Evolutionary conservation across 371 early-diverging fungal species (phyloP), one percentile per base, ranked within the genome.

Genomic region (Mortierella sp.): DNA sequence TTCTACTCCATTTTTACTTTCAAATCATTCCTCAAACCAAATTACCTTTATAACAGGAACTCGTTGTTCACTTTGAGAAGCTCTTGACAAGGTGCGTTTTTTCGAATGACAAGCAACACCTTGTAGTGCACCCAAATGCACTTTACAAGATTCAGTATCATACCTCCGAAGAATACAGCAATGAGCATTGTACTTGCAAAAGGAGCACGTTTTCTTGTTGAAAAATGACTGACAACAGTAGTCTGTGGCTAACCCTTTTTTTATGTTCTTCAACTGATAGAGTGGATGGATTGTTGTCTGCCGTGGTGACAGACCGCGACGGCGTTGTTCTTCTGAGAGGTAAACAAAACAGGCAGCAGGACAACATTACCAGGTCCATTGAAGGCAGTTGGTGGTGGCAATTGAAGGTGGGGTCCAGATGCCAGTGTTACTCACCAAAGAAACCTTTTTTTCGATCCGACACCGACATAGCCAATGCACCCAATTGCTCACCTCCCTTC

Each of bases 231-330:
- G 19, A 38, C 71, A 21, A 38, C 71, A 28, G 14, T 11, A 34
- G 50, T 52, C 72, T 31, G 50, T 65, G n/a, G 50, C 19, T 42
- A 10, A 31, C 44, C 3, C 0, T 70, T 19, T 2, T 47, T 45
- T 42, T 31, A 11, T 45, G 19, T 44, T 50, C 28, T 38, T 63
- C 45, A 14, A 28, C 26, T 28, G 44, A 44, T 76, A 89, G 89
- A 58, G 83, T 89, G 8, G 89, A 91, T 73, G 93, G 93, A 9
- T 87, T 94, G 19, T 81, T 91, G 76, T 90, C 91, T 10, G 92
- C 92, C 10, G 81, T 92, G 52, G 88, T 94, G 0, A 94, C 93
- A 13, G 94, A 94, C 76, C 81, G 91, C 78, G 94, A 94, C 85
- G 94, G 94, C 6, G 93, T 94, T 24, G 88, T 91, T 34, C 84